phyloP scores from a whole-genome alignment of 2,329 filamentous ascomycete species.

The Kalaharituber pfeilii region DNA sequence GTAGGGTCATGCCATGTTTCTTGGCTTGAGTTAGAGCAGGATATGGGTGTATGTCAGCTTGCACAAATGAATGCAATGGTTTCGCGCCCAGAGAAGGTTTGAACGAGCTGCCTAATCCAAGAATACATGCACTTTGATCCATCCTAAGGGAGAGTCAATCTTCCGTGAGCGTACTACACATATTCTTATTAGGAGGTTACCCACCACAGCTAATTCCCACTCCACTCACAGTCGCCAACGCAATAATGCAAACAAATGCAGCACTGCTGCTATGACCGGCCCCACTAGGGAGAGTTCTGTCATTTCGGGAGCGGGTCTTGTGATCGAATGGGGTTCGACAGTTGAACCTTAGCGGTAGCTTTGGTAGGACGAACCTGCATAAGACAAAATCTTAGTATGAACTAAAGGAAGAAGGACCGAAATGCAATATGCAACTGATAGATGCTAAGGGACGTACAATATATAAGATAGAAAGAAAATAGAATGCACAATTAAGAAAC shows the following conservation, averaged over 20 bases:
- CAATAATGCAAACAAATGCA: conserved; percentile 79
- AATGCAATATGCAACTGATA: too few species aligned
- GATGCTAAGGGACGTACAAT: too few species aligned
- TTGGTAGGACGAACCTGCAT: too few species aligned
- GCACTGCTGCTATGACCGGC: conserved; percentile 88
- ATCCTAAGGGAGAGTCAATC: conserved; percentile 41
- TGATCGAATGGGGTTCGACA: too few species aligned
- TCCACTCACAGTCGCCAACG: conserved; percentile 73
- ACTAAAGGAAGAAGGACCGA: too few species aligned
- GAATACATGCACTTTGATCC: conserved; percentile 94
- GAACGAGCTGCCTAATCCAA: conserved; percentile 77
- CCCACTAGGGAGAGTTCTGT: conserved; percentile 81
- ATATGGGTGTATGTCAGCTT: conserved; percentile 82
- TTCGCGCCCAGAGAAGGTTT: conserved; percentile 59
- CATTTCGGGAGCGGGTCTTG: too few species aligned
- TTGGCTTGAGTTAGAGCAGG: conserved; percentile 54
- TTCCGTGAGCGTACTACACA: neutral
- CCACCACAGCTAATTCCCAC: conserved; percentile 94
- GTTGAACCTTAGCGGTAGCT: too few species aligned
- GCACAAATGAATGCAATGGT: conserved; percentile 77
- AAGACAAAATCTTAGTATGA: too few species aligned
- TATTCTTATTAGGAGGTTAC: conserved; percentile 29
- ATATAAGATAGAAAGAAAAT: too few species aligned
- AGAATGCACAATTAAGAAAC: too few species aligned
- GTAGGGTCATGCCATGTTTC: conserved; percentile 45